Evolutionary conservation across 2,329 filamentous ascomycete genomes (phyloP).

Genomic region (Trichophyton verrucosum): DNA sequence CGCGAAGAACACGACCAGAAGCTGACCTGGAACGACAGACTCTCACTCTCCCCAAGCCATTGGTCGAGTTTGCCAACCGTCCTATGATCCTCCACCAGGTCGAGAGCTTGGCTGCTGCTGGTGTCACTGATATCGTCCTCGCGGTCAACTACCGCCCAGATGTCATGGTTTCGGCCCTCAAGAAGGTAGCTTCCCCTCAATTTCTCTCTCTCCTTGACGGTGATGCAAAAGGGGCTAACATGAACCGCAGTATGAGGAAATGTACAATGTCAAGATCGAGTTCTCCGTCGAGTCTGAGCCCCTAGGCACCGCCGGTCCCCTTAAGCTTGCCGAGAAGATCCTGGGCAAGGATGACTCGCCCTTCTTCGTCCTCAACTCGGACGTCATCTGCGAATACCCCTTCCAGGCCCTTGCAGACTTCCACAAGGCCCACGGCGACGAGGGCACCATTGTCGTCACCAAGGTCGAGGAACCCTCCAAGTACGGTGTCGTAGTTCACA

Average conservation of each 20-base stretch:
- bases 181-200: conserved; percentile 49
- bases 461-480: conserved; percentile 99
- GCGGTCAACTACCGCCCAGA: conserved; percentile 98
- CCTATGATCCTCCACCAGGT: conserved; percentile 99
- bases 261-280: conserved; percentile 88
- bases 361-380: conserved; percentile 97
- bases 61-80: conserved; percentile 97
- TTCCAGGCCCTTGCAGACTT: conserved; percentile 82
- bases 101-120: conserved; percentile 80
- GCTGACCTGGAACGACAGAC: conserved; percentile 46
- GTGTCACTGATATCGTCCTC: conserved; percentile 93
- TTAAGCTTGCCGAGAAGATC: conserved; percentile 89
- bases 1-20: not conserved
- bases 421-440: conserved; percentile 84
- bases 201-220: no score
- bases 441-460: conserved; percentile 95
- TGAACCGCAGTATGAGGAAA: conserved; percentile 59
- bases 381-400: conserved; percentile 96
- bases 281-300: conserved; percentile 96
- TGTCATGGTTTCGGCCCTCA: conserved; percentile 87
- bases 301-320: conserved; percentile 82
- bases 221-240: not conserved
- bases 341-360: conserved; percentile 85
- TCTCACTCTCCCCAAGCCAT: conserved; percentile 88
- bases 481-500: conserved; percentile 97